These are phyloP conservation scores for Plantago elongata DNA, from an alignment of 257 asterid genomes.

Conservation along the genomic window DNA sequence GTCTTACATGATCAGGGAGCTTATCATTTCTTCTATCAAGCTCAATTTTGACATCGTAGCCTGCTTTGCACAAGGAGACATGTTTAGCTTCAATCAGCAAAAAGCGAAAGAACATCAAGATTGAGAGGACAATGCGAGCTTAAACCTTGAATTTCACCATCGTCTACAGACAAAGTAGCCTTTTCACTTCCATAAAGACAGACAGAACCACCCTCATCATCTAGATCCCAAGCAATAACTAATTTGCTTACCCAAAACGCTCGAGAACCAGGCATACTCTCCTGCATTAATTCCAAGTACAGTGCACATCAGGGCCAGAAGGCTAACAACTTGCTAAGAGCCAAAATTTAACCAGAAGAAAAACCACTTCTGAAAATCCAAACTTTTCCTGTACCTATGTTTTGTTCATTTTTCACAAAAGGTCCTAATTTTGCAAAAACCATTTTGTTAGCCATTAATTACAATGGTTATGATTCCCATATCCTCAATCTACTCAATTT, in stretches of 20 bases:
- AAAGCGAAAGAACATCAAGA: not conserved
- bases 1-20: conserved; percentile 64
- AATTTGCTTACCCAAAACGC: conserved; percentile 84
- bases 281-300: conserved; percentile 39
- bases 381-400: not conserved
- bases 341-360: too few relatives aligned
- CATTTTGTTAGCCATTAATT: too few relatives aligned
- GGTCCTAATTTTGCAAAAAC: too few relatives aligned
- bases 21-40: conserved; percentile 40
- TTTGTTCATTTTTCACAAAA: not conserved
- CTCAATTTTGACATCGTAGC: conserved; percentile 55
- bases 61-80: conserved; percentile 35
- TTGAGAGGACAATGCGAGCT: conserved; percentile 3
- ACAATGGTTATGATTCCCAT: too few relatives aligned
- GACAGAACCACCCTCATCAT: conserved; percentile 54
- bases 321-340: too few relatives aligned
- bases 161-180: conserved; percentile 52
- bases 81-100: conserved; percentile 3
- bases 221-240: conserved; percentile 75
- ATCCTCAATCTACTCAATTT: too few relatives aligned
- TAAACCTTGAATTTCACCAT: conserved; percentile 61
- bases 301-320: conserved; percentile 1
- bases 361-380: not conserved
- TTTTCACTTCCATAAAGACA: conserved; percentile 65
- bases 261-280: conserved; percentile 44